Conservation (phyloP, 2,329 filamentous ascomycete genomes). For the Diplodia corticola region DNA sequence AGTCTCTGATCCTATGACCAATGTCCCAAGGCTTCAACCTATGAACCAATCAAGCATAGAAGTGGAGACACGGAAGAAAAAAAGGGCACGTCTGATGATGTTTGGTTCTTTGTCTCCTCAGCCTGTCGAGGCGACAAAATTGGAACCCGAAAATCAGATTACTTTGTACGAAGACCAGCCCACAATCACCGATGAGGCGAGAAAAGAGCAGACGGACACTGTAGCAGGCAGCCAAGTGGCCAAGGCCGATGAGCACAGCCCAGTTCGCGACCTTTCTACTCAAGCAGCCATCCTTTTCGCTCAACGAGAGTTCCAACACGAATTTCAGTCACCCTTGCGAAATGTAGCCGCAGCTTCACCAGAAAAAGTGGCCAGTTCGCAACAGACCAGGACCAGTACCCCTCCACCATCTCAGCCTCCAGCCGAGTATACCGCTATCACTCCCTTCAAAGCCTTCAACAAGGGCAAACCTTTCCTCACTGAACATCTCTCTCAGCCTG, state of each 20-base stretch:
- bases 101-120: neutral
- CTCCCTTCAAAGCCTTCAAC: slow-evolving; percentile 25
- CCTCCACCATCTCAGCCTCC: slow-evolving; percentile 2
- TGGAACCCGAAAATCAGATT: neutral
- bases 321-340: slow-evolving; percentile 23
- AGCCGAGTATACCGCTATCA: slow-evolving; percentile 7
- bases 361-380: neutral
- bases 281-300: slow-evolving; percentile 40
- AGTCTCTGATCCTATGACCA: slow-evolving; percentile 14
- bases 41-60: neutral
- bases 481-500: slow-evolving; percentile 27
- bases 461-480: slow-evolving; percentile 25
- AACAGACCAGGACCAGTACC: neutral
- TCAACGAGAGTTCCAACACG: slow-evolving; percentile 37
- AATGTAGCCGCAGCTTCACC: neutral
- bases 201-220: neutral
- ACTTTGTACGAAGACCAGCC: neutral
- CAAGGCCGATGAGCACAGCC: neutral
- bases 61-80: neutral
- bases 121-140: neutral
- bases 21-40: neutral
- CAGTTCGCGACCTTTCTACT: slow-evolving; percentile 32
- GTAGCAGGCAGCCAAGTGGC: neutral
- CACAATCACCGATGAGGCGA: neutral
- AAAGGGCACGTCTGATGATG: slow-evolving; percentile 31